Evolutionary conservation across 805 yeast species (phyloP), one percentile per base, ranked within the genome.

Genomic region (Yarrowia sp.): DNA sequence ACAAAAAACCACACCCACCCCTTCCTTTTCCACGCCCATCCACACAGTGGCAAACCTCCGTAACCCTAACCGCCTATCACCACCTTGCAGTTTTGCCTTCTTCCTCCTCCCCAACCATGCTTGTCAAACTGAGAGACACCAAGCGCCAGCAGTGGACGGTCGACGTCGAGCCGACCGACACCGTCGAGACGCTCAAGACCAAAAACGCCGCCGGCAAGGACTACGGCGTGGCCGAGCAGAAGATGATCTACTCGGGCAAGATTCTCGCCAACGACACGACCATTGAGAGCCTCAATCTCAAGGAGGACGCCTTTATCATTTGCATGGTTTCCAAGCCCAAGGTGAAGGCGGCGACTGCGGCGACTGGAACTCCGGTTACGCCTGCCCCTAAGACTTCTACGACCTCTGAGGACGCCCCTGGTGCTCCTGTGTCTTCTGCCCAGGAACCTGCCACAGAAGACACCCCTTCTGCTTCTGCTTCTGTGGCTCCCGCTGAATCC

Each of bases 211-310:
- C 78, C 19, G 77, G 80, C 63, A 87, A 88, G 68, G 83, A 80
- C 14, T 86, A 90, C 68, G 93, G 86, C 22, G 81, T 84, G 1
- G 74, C 82, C 2, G 92, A 86, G 70, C 84, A 93, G 72, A 93
- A 92, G 77, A 84, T 94, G 70, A 96, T 94, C 64, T 94, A 87
- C 73, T 90, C 97, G 0, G 97, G 88, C 71, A 91, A 91, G 71
- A 93, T 94, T 44, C 83, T 94, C 56, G 90, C 84, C 69, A 96
- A 94, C 76, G 88, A 83, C 47, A 88, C 90, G 71, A 80, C 87
- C 2, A 79, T 93, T 63, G 87, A 81, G 56, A 80, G 81, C 7
- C 86, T 85, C 72, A 87, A 88, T 66, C 81, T 93, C 68, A 90
- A 90, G 72, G 92, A 87, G 33, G 84, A 80, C 39, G 97, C 90